These are phyloP conservation scores for Rhododendron ovatum DNA, from an alignment of 148 eudicot species.

Conservation along the genomic window DNA sequence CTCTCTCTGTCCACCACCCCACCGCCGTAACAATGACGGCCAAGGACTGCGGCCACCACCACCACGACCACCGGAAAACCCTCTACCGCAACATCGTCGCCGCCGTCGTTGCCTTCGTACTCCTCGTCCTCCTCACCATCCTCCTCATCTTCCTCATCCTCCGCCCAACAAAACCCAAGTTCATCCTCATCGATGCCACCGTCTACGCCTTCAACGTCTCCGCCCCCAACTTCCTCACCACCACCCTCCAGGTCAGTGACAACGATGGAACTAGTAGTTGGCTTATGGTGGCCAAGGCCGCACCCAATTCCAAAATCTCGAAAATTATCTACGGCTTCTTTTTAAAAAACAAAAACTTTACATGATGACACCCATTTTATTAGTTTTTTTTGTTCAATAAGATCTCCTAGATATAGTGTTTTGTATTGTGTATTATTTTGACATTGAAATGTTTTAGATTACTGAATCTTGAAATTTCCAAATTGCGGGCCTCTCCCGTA, in stretches of 20 bases:
- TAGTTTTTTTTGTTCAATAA: too few species aligned
- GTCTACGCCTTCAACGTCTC: conserved; percentile 40
- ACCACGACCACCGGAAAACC: not conserved
- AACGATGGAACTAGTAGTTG: not conserved
- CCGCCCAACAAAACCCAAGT: conserved; percentile 42
- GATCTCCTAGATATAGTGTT: too few species aligned
- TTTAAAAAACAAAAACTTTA: too few species aligned
- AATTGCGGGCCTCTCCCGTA: too few species aligned
- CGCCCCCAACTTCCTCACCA: conserved; percentile 28
- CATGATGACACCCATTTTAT: too few species aligned
- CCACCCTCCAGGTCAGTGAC: conserved; percentile 24
- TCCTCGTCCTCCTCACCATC: conserved; percentile 26
- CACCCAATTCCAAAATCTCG: too few species aligned
- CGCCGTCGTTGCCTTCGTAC: conserved; percentile 13
- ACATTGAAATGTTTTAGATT: too few species aligned
- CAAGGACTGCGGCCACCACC: not conserved
- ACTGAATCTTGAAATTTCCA: too few species aligned
- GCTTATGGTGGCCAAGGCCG: not conserved
- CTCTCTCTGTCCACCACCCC: not conserved
- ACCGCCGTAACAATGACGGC: not conserved
- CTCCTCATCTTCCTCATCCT: conserved; percentile 43
- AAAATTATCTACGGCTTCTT: too few species aligned
- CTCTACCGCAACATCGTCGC: not conserved
- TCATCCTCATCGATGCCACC: conserved; percentile 50
- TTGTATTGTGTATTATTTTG: too few species aligned